Base-by-base conservation (phyloP, 768 basidiomycete species). In the Naganishia vaughanmartiniae region DNA sequence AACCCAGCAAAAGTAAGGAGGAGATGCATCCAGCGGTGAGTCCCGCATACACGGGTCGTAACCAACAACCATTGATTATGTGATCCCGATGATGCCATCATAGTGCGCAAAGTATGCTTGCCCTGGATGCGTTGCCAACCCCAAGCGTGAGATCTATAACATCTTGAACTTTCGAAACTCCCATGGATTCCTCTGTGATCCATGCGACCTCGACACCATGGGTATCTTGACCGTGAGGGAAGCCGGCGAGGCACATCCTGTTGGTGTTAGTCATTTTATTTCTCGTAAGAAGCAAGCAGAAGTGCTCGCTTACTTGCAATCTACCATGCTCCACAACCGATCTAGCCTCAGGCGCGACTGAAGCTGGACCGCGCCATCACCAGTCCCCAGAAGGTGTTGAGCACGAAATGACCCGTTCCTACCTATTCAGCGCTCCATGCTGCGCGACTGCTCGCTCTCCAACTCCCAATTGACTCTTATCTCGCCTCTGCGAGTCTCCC, bases 21-120 rank as follows among this genome's bases (percentile, higher is more conserved):
- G 24, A 36, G 4, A 42, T 63, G 39, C 60, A 63, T 26, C 60
- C 60, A 24, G 60, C 60, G 15, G 60, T 63, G 28, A 63, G 60
- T 34, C 6, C 7, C 12, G 6, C 21, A 11, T 17, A 5, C 28
- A 30, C 1, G 33, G 1, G 17, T n/a, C 11, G 14, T 6, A 21
- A 17, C 30, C n/a, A n/a, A 30, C 17, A 5, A 10, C 33, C 54
- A 30, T 31, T 55, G 3, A 7, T 15, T n/a, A n/a, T n/a, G n/a
- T 54, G 53, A 54, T 9, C 15, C 7, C 10, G 54, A 55, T 1
- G 24, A 26, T 28, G 10, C 12, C 14, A 4, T 34, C 34, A 7
- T 15, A 58, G 57, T 58, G 57, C 14, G 57, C 34, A 21, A 33
- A 39, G 31, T 58, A 36, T n/a, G 57, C 60, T 45, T 63, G 36